Base-by-base conservation (phyloP, 768 basidiomycete species). In the Suillus luteus region DNA sequence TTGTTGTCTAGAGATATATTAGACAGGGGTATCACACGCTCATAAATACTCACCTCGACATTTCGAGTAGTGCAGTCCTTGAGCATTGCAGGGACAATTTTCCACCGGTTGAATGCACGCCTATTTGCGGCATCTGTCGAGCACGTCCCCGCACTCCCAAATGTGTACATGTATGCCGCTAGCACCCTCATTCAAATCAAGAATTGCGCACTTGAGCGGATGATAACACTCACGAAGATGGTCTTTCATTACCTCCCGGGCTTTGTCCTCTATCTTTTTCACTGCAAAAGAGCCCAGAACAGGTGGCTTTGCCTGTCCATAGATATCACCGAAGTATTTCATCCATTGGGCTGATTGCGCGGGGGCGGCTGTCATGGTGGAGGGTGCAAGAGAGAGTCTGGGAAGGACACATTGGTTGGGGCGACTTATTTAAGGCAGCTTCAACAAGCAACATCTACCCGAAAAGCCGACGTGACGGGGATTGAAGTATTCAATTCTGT, bases 41-140 rank as follows among this genome's bases (percentile, higher is more conserved):
- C 24, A n/a, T 22, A 19, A 19, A 54, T 2, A 64, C 79, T 59
- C 68, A 89, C 92, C 68, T 89, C 83, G 37, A 94, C 71, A 55
- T 73, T 84, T 24, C 91, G 83, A 22, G 76, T 72, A 5, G 85
- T 85, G 0, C 83, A 83, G 65, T 87, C 79, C 22, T 85, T 80
- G 38, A 93, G 82, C 91, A 93, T 92, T 7, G 88, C 84, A 2
- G 92, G 92, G n/a, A 95, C 79, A 71, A 96, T 90, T 41, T 83
- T 84, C 80, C 83, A 93, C 61, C 80, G 85, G 27, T 85, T 79
- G 61, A 94, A 81, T 2, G 86, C 88, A 46, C 77, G 81, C 40
- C 80, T 80, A 69, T 96, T 95, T 58, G 84, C 85, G 11, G 72
- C 78, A 71, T 90, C 84, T 1, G 94, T 95, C 35, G 82, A 78